Conservation (phyloP, 371 early-diverging fungal genomes). For the Syncephalis fuscata region DNA sequence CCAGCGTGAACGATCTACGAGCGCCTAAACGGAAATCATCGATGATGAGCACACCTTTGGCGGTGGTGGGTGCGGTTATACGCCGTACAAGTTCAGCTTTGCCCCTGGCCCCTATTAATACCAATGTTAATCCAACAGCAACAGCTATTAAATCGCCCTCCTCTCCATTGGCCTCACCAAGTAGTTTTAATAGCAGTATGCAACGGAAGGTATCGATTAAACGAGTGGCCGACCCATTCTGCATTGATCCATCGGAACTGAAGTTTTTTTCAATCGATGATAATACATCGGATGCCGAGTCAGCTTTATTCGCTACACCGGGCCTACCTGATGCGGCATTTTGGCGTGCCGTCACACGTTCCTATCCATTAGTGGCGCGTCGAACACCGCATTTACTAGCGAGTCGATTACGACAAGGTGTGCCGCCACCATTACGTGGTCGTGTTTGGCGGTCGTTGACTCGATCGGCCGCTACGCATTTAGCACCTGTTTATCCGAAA, state of each 20-base stretch:
- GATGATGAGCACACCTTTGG: too few relatives aligned
- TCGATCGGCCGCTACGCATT: slow-evolving; percentile 50
- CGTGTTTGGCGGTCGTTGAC: slow-evolving; percentile 87
- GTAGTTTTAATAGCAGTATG: slow-evolving; percentile 8
- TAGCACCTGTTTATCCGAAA: slow-evolving; percentile 73
- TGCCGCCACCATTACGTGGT: slow-evolving; percentile 78
- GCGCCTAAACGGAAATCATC: too few relatives aligned
- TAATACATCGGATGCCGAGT: too few relatives aligned
- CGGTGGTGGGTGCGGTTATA: too few relatives aligned
- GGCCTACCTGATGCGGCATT: slow-evolving; percentile 64
- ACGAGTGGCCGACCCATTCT: too few relatives aligned
- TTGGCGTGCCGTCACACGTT: slow-evolving; percentile 77
- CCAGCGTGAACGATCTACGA: slow-evolving; percentile 11
- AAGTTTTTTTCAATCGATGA: too few relatives aligned
- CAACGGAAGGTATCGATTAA: slow-evolving; percentile 13
- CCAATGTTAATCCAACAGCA: slow-evolving; percentile 10
- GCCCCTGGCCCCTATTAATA: slow-evolving; percentile 8
- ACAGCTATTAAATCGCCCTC: slow-evolving; percentile 9
- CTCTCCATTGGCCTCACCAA: slow-evolving; percentile 6
- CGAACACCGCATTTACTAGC: slow-evolving; percentile 39
- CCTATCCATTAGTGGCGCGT: slow-evolving; percentile 49
- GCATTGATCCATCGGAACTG: too few relatives aligned
- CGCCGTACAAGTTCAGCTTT: too few relatives aligned
- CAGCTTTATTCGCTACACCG: too few relatives aligned
- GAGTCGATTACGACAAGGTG: slow-evolving; percentile 58